A percentile compares a stretch with the other conserved stretches of the same genome.
These are phyloP conservation scores for Beta lomatogona DNA, from an alignment of 179 eudicot species.

Conservation along the genomic window DNA sequence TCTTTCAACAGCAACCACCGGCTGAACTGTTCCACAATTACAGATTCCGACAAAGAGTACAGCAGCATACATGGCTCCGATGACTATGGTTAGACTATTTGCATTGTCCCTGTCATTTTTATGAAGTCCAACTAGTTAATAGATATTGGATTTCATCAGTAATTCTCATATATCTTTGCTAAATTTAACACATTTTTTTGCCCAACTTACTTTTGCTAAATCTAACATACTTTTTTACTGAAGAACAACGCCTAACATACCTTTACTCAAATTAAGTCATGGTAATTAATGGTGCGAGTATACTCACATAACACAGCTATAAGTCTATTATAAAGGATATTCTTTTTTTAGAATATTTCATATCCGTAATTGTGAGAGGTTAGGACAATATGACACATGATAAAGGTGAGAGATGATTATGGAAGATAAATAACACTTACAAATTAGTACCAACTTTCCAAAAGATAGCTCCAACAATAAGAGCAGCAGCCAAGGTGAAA, in stretches of 20 bases:
- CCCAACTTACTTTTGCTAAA: no score
- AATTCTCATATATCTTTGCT: not conserved
- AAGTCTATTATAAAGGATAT: not conserved
- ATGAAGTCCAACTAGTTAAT: not conserved
- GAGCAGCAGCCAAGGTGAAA: conserved; percentile 74
- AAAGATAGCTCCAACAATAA: conserved; percentile 71
- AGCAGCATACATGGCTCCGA: conserved; percentile 87
- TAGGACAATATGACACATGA: not conserved
- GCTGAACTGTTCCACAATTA: conserved; percentile 80
- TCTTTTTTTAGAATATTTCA: no score
- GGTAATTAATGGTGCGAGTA: no score
- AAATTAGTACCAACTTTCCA: conserved; percentile 71
- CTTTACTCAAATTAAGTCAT: no score
- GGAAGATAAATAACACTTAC: conserved; percentile 23
- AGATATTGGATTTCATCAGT: no score
- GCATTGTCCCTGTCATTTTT: conserved; percentile 48
- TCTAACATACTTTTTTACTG: no score
- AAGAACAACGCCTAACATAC: no score
- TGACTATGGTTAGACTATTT: conserved; percentile 57
- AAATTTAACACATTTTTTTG: no score
- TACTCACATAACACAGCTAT: no score
- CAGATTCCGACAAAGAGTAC: conserved; percentile 74
- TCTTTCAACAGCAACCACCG: conserved; percentile 75
- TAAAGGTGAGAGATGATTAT: not conserved
- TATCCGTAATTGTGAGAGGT: not conserved